Evolutionary conservation across 2,329 filamentous ascomycete species (phyloP).

Genomic region (Exophiala lecanii-corni): DNA sequence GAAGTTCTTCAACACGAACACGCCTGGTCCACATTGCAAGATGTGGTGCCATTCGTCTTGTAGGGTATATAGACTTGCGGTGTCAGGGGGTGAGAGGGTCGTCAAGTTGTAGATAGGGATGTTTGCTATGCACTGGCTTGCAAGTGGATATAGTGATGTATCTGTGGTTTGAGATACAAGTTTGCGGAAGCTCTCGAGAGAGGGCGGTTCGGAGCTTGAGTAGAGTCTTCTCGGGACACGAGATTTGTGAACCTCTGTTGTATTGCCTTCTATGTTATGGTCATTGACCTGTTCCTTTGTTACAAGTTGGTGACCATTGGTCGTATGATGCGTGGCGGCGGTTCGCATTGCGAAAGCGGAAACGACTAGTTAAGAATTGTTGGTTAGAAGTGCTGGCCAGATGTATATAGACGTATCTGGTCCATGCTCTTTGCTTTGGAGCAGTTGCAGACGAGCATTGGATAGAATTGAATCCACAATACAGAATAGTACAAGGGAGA

Average conservation of each 20-base stretch:
- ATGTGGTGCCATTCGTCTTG: slow-evolving; percentile 60
- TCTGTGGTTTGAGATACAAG: slow-evolving; percentile 41
- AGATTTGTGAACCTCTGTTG: background rate
- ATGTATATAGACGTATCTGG: too few relatives aligned
- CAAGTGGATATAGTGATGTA: slow-evolving; percentile 45
- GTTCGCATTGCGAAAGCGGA: too few relatives aligned
- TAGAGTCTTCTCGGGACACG: slow-evolving; percentile 15
- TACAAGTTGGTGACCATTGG: too few relatives aligned
- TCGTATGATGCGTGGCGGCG: too few relatives aligned
- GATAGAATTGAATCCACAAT: too few relatives aligned
- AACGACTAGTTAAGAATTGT: too few relatives aligned
- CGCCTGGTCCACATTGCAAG: slow-evolving; percentile 54
- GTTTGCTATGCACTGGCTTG: slow-evolving; percentile 43
- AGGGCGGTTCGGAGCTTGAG: slow-evolving; percentile 29
- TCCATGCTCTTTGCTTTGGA: too few relatives aligned
- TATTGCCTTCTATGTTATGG: background rate
- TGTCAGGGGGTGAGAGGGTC: slow-evolving; percentile 29
- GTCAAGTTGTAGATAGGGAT: slow-evolving; percentile 54
- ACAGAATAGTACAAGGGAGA: too few relatives aligned
- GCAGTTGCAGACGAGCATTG: too few relatives aligned
- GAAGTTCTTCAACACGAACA: slow-evolving; percentile 54
- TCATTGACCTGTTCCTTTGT: too few relatives aligned
- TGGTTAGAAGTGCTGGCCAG: too few relatives aligned
- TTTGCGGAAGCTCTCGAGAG: slow-evolving; percentile 41
- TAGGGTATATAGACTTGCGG: slow-evolving; percentile 35